These are phyloP conservation scores for Neopestalotiopsis sp. DNA, from an alignment of 2,329 filamentous ascomycete species.

Conservation along the genomic window DNA sequence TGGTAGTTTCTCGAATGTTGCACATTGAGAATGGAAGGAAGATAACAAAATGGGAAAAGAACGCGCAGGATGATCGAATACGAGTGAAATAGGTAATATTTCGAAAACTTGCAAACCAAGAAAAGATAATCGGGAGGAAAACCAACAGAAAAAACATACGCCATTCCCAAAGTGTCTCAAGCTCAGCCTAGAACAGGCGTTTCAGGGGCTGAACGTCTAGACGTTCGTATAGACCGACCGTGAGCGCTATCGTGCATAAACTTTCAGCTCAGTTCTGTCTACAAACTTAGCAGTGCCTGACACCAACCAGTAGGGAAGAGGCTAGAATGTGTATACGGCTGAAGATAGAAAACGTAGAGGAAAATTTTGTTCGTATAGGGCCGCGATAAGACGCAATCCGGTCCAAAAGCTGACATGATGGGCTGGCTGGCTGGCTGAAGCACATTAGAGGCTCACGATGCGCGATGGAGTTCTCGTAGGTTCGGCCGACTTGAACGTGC, in stretches of 20 bases:
- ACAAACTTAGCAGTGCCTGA: background rate
- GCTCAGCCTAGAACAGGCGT: background rate
- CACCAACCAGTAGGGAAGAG: background rate
- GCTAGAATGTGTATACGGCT: background rate
- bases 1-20: background rate
- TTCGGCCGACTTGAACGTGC: background rate
- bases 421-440: background rate
- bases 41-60: background rate
- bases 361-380: background rate
- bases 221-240: conserved; percentile 3
- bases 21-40: background rate
- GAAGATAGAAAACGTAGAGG: background rate
- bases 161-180: conserved; percentile 1
- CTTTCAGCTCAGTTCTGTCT: background rate
- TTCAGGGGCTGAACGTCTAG: conserved; percentile 5
- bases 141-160: background rate
- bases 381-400: background rate
- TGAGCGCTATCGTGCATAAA: background rate
- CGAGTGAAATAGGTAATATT: background rate
- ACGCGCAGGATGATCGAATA: background rate
- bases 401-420: background rate
- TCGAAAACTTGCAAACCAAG: background rate
- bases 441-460: background rate
- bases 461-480: background rate
- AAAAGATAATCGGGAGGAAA: background rate